Evolutionary conservation across 106 monocot genomes (phyloP).

Genomic region (Alisma plantagoaquatica): DNA sequence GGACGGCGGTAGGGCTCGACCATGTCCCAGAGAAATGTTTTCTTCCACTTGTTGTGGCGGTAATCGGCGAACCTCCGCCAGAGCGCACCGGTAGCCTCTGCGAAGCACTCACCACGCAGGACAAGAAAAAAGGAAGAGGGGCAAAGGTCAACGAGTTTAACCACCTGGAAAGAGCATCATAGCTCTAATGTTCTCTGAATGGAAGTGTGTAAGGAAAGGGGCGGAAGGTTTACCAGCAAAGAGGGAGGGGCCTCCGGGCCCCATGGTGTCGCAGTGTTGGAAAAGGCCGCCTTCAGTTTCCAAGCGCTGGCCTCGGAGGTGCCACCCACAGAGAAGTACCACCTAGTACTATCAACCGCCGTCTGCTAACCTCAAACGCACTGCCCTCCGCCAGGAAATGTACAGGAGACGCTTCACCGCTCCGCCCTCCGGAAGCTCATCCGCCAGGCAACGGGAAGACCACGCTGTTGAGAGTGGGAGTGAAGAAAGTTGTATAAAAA

Average conservation of each 20-base stretch:
- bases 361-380: too few relatives aligned
- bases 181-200: neutral
- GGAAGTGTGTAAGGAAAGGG: neutral
- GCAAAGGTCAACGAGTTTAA: neutral
- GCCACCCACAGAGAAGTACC: too few relatives aligned
- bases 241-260: neutral
- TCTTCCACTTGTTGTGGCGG: slow-evolving; percentile 20
- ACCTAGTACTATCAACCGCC: too few relatives aligned
- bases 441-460: too few relatives aligned
- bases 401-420: too few relatives aligned
- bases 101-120: too few relatives aligned
- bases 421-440: too few relatives aligned
- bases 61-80: slow-evolving; percentile 24
- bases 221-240: neutral
- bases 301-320: too few relatives aligned
- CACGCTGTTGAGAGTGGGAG: too few relatives aligned
- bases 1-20: slow-evolving; percentile 17
- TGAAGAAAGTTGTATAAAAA: too few relatives aligned
- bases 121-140: neutral
- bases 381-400: too few relatives aligned
- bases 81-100: slow-evolving; percentile 15
- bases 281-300: neutral
- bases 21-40: slow-evolving; percentile 31
- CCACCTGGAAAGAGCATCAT: neutral
- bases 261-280: neutral